Base-by-base conservation (phyloP, 108 stramenopile genomes). In the Stephanodiscus triporus region DNA sequence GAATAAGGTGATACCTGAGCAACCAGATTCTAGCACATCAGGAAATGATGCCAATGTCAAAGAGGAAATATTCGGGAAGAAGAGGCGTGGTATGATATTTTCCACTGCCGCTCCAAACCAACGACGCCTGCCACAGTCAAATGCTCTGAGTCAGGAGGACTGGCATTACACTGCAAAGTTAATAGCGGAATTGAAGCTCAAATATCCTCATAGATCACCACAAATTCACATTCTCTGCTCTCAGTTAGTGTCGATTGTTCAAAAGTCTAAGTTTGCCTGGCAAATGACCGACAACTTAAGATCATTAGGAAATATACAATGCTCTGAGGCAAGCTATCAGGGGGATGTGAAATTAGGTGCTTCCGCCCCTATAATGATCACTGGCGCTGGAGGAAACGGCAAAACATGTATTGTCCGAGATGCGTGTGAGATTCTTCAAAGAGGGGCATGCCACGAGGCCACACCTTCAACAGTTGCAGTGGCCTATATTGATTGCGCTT, bases 401-500 rank as follows among this genome's bases (percentile, higher is more conserved):
- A 92, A 92, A 51, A 87, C 86, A 0, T 76, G 75, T 23, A 58
- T 89, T 34, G 84, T 92, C 24, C 59, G 78, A 26, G 87, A 88
- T 51, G 61, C 82, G 6, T 11, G 89, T 34, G 30, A 79, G 19
- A 36, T 38, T 10, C 19, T 80, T 40, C 80, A 63, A 24, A 56
- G 38, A 49, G 20, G 64, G 47, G 65, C 58, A 22, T 37, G 56
- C n/a, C 20, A 9, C 47, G 36, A 20, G 13, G 7, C 27, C 67
- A 49, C 43, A 29, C 11, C 40, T 71, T 29, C 38, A 34, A 38
- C 69, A 11, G 57, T 85, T 48, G 61, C 73, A 32, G 58, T 54
- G 29, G 87, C 88, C 2, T 91, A 89, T 51, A 50, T 91, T n/a
- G 82, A 91, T 76, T 91, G 90, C 63, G 62, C 81, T 11, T 89